phyloP scores from a whole-genome alignment of 495 filamentous ascomycete genomes.

The Podospora pseudoanserina region DNA sequence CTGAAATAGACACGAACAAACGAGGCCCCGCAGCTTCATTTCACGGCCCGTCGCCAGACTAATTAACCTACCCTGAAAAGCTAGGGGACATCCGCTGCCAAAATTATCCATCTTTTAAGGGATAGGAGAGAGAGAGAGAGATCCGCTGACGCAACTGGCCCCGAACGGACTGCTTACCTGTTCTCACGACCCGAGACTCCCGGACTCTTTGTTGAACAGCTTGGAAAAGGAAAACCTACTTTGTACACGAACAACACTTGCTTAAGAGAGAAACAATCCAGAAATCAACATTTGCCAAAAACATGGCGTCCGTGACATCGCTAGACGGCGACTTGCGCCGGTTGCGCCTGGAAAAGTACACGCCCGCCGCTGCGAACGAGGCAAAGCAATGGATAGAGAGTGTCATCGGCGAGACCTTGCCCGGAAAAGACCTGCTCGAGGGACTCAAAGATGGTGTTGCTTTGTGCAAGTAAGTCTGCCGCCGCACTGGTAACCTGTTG shows the following conservation, averaged over 20 bases:
- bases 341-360: slow-evolving; percentile 90
- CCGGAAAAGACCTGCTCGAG: slow-evolving; percentile 74
- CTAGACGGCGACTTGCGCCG: slow-evolving; percentile 94
- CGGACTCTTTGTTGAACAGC: background rate
- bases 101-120: background rate
- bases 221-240: background rate
- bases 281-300: background rate
- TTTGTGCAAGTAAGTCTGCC: slow-evolving; percentile 74
- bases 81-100: background rate
- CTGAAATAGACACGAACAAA: background rate
- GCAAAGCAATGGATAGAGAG: slow-evolving; percentile 84
- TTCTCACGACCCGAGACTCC: background rate
- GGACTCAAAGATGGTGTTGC: slow-evolving; percentile 82
- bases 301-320: slow-evolving; percentile 91
- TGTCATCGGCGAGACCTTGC: slow-evolving; percentile 67
- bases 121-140: background rate
- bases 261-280: slow-evolving; percentile 1
- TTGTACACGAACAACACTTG: background rate
- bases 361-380: slow-evolving; percentile 84
- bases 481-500: background rate
- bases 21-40: background rate
- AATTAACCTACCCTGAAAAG: background rate
- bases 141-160: slow-evolving; percentile 7
- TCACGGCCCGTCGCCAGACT: background rate
- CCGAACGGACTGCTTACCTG: background rate